Percentiles rank a stretch among this genome's conserved stretches.
These are phyloP conservation scores for Bathelium albidoporum DNA, from an alignment of 495 filamentous ascomycete species.

Conservation along the genomic window DNA sequence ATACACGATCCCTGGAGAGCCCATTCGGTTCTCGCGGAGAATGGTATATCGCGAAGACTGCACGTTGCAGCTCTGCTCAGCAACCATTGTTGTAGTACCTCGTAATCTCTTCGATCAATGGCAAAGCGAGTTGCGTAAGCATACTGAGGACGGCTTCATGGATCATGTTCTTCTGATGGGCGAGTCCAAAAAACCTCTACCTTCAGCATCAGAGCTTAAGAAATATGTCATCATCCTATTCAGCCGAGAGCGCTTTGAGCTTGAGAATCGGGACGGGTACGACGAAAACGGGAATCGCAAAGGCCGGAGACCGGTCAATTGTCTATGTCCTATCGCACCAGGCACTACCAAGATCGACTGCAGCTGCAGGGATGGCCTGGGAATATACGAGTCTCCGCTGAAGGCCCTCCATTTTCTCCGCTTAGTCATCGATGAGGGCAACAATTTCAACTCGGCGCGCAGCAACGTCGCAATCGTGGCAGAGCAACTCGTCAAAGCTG, in stretches of 20 bases:
- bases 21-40: constrained; percentile 35
- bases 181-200: constrained; percentile 42
- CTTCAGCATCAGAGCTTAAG: constrained; percentile 47
- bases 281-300: constrained; percentile 29
- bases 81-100: constrained; percentile 61
- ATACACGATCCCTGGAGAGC: constrained; percentile 33
- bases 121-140: constrained; percentile 55
- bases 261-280: constrained; percentile 36
- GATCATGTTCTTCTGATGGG: constrained; percentile 49
- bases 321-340: neutral
- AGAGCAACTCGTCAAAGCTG: constrained; percentile 51
- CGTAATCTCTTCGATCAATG: constrained; percentile 62
- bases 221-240: constrained; percentile 73
- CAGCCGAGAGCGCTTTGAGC: constrained; percentile 61
- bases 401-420: constrained; percentile 70
- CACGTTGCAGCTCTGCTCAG: constrained; percentile 52
- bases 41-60: constrained; percentile 30
- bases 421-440: constrained; percentile 86
- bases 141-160: constrained; percentile 50
- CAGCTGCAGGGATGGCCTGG: constrained; percentile 29
- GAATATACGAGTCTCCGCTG: constrained; percentile 50
- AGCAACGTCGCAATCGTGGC: constrained; percentile 59
- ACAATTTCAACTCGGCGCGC: constrained; percentile 53
- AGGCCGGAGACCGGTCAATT: neutral
- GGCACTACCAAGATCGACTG: constrained; percentile 36